Percentiles rank a stretch among this genome's conserved stretches.
phyloP scores from a whole-genome alignment of 306 rosid genomes.

The Castanospermum australe region DNA sequence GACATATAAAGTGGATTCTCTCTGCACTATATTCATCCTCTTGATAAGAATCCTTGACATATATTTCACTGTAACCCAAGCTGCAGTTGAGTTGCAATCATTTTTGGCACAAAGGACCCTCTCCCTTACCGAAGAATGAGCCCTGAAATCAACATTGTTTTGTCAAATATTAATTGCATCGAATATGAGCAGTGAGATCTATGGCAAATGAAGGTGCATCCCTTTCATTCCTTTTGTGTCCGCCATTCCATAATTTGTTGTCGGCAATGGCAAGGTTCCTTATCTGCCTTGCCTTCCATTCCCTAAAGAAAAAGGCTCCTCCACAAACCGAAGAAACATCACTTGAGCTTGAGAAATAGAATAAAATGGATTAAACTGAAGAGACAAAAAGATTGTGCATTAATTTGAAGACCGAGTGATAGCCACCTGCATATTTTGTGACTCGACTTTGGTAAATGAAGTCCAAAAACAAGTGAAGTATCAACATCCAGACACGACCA shows the following conservation, averaged over 20 bases:
- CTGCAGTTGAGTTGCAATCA: not conserved
- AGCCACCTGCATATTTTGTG: not conserved
- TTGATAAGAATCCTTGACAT: not conserved
- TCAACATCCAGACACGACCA: not conserved
- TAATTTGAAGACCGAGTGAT: not conserved
- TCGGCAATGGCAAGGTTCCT: not conserved
- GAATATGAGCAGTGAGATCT: not conserved
- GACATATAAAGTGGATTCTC: not conserved
- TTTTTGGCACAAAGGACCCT: not conserved
- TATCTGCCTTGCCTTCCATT: not conserved
- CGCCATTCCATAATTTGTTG: not conserved
- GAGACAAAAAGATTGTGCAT: not conserved
- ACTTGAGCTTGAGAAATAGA: not conserved
- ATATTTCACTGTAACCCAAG: not conserved
- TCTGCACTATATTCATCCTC: not conserved
- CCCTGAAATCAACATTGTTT: not conserved
- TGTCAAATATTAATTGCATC: not conserved
- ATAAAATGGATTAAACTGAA: not conserved
- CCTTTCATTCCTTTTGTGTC: not conserved
- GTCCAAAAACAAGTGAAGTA: conserved; percentile 1
- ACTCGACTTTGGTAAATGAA: not conserved
- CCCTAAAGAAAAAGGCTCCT: not conserved
- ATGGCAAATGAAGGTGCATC: not conserved
- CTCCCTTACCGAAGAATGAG: not conserved
- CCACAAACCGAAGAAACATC: not conserved